Conservation (phyloP, 768 basidiomycete genomes). For the Lactarius vividus region DNA sequence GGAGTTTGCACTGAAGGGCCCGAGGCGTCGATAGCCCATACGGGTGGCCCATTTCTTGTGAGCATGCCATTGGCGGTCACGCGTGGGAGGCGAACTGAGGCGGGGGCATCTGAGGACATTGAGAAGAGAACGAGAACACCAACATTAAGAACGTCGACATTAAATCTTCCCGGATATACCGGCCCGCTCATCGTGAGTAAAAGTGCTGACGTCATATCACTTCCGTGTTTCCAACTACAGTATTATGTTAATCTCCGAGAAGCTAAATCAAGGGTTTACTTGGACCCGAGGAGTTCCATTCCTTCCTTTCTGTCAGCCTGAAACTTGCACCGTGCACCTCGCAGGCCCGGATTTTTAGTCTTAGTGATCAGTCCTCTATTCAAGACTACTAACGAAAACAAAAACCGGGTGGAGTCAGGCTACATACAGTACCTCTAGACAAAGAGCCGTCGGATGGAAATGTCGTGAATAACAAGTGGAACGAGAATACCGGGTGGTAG, state of each 20-base stretch:
- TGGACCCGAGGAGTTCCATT: not conserved
- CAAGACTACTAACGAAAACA: not conserved
- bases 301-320: not conserved
- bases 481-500: not conserved
- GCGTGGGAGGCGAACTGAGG: constrained; percentile 16
- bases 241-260: too few relatives aligned
- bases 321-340: not conserved
- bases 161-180: not conserved
- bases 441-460: not conserved
- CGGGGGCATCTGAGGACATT: constrained; percentile 13
- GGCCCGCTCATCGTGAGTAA: not conserved
- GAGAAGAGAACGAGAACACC: not conserved
- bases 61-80: not conserved
- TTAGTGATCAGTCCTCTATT: not conserved
- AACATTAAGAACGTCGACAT: too few relatives aligned
- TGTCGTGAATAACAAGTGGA: not conserved
- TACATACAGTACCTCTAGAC: not conserved
- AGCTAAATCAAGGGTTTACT: not conserved
- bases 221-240: too few relatives aligned
- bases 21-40: constrained; percentile 61
- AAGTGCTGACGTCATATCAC: not conserved
- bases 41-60: constrained; percentile 44
- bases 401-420: not conserved
- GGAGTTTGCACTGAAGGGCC: constrained; percentile 42
- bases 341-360: not conserved